Percentiles rank a stretch among this genome's conserved stretches.
phyloP scores from a whole-genome alignment of 371 early-diverging fungal genomes.

The Fennellomyces sp. region DNA sequence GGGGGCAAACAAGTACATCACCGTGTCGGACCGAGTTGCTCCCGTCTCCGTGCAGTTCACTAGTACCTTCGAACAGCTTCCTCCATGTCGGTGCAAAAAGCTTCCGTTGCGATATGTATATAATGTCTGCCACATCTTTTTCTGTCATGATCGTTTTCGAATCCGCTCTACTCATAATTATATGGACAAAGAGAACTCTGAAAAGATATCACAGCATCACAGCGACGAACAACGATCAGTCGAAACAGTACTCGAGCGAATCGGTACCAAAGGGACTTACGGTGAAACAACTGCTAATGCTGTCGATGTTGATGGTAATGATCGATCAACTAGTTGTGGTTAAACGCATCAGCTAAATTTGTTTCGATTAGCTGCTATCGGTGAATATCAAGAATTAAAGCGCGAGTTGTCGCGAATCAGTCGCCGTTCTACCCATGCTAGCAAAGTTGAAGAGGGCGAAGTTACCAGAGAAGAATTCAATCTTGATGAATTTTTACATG shows the following conservation, averaged over 20 bases:
- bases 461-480: conserved; percentile 15
- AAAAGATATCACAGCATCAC: not conserved
- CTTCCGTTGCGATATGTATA: not conserved
- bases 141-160: not conserved
- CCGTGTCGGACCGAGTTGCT: conserved; percentile 1
- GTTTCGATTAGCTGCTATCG: conserved; percentile 16
- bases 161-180: not conserved
- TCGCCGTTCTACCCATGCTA: conserved; percentile 13
- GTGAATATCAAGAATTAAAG: conserved; percentile 20
- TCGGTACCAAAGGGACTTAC: conserved; percentile 3
- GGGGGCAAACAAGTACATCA: not conserved
- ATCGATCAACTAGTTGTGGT: conserved; percentile 26
- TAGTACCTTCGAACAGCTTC: not conserved
- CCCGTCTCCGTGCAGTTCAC: not conserved
- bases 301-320: conserved; percentile 27
- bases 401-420: conserved; percentile 20
- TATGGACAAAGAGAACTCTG: not conserved
- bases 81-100: not conserved
- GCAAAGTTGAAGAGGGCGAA: conserved; percentile 24
- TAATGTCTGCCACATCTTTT: not conserved
- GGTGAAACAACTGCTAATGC: conserved; percentile 26
- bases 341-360: not conserved
- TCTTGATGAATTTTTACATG: conserved; percentile 25
- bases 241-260: not conserved
- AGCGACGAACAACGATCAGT: not conserved